These are phyloP conservation scores for Russula dissimulans DNA, from an alignment of 768 basidiomycete genomes.

Conservation along the genomic window DNA sequence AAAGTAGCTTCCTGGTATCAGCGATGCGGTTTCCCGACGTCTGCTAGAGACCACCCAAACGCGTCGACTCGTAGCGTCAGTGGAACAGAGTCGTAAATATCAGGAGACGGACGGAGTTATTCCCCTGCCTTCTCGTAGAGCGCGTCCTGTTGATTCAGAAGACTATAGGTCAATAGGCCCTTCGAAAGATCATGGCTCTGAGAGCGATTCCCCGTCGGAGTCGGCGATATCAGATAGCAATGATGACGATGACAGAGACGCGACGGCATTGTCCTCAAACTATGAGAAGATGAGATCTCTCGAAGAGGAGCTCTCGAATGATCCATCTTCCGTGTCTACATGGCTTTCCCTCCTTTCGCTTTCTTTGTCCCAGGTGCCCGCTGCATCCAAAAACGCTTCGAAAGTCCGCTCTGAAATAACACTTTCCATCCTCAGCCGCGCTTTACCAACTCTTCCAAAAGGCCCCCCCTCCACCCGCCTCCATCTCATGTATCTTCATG, in stretches of 20 bases:
- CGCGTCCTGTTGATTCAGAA: constrained; percentile 28
- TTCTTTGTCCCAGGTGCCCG: constrained; percentile 52
- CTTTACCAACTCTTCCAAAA: constrained; percentile 44
- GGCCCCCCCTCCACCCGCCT: constrained; percentile 44
- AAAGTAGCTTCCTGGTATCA: constrained; percentile 35
- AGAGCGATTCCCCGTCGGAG: constrained; percentile 27
- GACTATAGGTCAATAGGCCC: constrained; percentile 43
- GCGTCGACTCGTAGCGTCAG: constrained; percentile 36
- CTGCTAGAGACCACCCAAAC: constrained; percentile 46
- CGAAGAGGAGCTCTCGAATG: constrained; percentile 41
- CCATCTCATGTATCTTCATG: constrained; percentile 54
- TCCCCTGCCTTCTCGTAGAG: constrained; percentile 40
- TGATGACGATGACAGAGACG: constrained; percentile 5
- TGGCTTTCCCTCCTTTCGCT: constrained; percentile 62
- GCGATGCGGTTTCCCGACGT: constrained; percentile 46
- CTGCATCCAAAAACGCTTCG: constrained; percentile 56
- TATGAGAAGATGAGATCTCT: constrained; percentile 51
- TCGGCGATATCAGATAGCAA: constrained; percentile 8
- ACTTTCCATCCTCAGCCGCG: constrained; percentile 55
- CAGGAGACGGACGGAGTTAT: constrained; percentile 63
- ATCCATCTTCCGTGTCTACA: constrained; percentile 43
- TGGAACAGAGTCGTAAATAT: constrained; percentile 36
- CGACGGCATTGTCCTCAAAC: constrained; percentile 28
- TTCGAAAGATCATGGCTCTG: constrained; percentile 27
- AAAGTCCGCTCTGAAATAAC: constrained; percentile 65